Percentiles rank a stretch among this genome's conserved stretches.
Conservation (phyloP, 225 moss, liverwort and hornwort species). For the Pleurozium schreberi region DNA sequence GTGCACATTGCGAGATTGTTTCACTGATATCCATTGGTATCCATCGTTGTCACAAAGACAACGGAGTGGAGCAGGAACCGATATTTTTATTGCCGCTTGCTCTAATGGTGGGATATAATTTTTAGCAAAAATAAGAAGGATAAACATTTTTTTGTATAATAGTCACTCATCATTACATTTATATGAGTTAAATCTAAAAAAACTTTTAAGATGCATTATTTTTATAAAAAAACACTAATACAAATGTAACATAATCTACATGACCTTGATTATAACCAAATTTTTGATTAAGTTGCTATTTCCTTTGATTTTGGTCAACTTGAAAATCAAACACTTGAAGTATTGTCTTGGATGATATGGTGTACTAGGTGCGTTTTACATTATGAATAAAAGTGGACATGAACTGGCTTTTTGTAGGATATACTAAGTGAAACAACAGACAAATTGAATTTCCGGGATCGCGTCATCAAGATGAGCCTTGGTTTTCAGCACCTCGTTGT, state of each 20-base stretch:
- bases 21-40: constrained; percentile 76
- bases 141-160: background rate
- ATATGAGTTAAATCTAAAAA: background rate
- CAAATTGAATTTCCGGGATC: constrained; percentile 55
- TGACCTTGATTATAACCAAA: background rate
- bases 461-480: constrained; percentile 68
- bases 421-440: constrained; percentile 41
- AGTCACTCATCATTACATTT: background rate
- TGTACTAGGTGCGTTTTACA: constrained; percentile 49
- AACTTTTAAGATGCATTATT: background rate
- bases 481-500: constrained; percentile 70
- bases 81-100: constrained; percentile 60
- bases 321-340: background rate
- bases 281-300: background rate
- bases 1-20: constrained; percentile 48
- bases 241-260: background rate
- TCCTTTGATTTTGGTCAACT: background rate
- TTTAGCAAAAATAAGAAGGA: background rate
- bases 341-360: background rate
- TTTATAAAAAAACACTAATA: background rate
- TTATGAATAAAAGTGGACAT: background rate
- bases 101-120: constrained; percentile 37
- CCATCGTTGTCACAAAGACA: constrained; percentile 69
- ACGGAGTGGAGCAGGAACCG: constrained; percentile 27
- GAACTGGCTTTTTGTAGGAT: constrained; percentile 26